Evolutionary conservation across 345 rosid genomes (phyloP), one percentile per base, ranked within the genome.

Genomic region (Citropsis articulata): DNA sequence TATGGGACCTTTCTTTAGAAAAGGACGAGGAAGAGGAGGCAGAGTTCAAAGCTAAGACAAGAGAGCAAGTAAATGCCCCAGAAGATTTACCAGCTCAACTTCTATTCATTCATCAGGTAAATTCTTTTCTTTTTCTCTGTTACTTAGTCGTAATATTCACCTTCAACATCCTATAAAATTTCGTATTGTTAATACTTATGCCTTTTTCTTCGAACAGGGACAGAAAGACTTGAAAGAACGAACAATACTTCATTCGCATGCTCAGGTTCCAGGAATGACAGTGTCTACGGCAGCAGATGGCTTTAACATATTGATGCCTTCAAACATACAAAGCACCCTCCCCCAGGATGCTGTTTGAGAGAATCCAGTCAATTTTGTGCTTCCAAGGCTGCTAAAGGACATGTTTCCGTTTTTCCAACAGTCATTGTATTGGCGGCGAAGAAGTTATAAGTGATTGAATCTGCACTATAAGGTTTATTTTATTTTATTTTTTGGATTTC

Each of bases 1-100:
- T 96, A 83, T 96, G 98, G 98, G 99, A 96, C 85, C 92, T 96
- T 76, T 92, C 99, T 6, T 78, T 96, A 76, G 99, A 96, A 81
- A 94, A 87, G 83, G 99, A 96, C 38, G 94, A 92, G 75, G 99
- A 96, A 87, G 98, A 96, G 82, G 98, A 94, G 79, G 98, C 92
- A 12, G 98, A 92, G 87, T 96, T 91, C 84, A 89, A 80, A 85
- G 91, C 97, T 61, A 84, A 92, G 87, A 94, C 97, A 53, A 86
- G 85, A 61, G 98, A 94, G 84, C 85, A 80, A 84, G 97, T 94
- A 33, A 90, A 90, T 83, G 95, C 94, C 45, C 98, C 99, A 6
- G 80, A 86, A 65, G 95, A 92, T 82, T 71, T 94, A 63, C 98
- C 99, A 62, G 98, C 98, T 18, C 98, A 96, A 81, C 98, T 94